phyloP scores from a whole-genome alignment of 345 rosid genomes.

The Trapa incisa region DNA sequence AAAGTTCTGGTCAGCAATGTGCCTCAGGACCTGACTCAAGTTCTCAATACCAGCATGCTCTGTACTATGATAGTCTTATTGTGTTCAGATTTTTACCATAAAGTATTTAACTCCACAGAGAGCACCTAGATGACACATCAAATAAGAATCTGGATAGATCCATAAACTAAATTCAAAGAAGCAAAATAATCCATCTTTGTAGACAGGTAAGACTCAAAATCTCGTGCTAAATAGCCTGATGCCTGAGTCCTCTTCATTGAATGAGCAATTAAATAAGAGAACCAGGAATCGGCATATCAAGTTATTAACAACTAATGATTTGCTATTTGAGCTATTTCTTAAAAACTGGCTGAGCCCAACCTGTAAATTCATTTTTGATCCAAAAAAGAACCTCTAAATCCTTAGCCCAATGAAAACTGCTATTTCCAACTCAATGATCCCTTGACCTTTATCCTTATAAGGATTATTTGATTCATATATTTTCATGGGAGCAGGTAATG shows the following conservation, averaged over 20 bases:
- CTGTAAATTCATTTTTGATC: background rate
- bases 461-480: background rate
- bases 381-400: background rate
- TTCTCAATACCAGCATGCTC: slow-evolving; percentile 10
- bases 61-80: background rate
- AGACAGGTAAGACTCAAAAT: background rate
- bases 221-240: too few species aligned
- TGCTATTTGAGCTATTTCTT: background rate
- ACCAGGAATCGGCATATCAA: too few species aligned
- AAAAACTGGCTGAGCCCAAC: background rate
- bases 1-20: slow-evolving; percentile 7
- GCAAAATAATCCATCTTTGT: background rate
- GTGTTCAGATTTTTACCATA: background rate
- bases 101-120: background rate
- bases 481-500: too few species aligned
- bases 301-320: too few species aligned
- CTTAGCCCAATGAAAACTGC: background rate
- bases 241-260: too few species aligned
- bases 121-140: background rate
- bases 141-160: background rate
- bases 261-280: too few species aligned
- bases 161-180: background rate
- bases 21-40: slow-evolving; percentile 21
- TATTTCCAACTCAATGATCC: background rate
- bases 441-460: background rate